phyloP scores from a whole-genome alignment of 139 green algal genomes.

The Microglena sp. region DNA sequence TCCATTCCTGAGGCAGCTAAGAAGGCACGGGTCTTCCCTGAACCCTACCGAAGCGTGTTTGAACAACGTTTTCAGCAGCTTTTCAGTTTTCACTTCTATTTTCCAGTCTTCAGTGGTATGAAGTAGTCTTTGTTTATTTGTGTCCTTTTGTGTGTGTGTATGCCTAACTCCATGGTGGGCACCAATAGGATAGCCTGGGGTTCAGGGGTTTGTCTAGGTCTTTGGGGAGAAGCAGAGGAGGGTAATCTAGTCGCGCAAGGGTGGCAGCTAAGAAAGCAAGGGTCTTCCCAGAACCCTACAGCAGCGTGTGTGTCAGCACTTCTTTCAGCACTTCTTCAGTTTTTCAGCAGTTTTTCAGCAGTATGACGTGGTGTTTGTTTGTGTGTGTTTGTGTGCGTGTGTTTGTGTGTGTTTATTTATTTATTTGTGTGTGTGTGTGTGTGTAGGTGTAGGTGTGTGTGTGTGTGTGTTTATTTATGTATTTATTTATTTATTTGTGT shows the following conservation, averaged over 20 bases:
- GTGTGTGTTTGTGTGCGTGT: neutral
- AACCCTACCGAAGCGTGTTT: too few species aligned
- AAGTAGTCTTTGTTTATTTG: neutral
- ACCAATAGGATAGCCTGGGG: slow-evolving; percentile 68
- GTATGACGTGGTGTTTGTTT: neutral
- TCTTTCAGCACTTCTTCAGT: too few species aligned
- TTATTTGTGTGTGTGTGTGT: neutral
- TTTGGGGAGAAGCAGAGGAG: slow-evolving; percentile 54
- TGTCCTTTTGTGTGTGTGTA: neutral
- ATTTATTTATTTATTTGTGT: neutral
- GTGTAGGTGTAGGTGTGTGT: neutral
- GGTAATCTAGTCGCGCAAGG: slow-evolving; percentile 54
- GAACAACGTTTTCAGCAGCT: too few species aligned
- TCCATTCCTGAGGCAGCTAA: too few species aligned
- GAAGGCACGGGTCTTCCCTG: slow-evolving; percentile 74
- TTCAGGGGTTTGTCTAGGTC: slow-evolving; percentile 61
- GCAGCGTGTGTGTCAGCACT: too few species aligned
- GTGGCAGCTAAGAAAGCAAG: slow-evolving; percentile 63
- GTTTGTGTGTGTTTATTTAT: neutral
- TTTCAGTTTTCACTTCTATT: too few species aligned
- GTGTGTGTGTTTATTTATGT: too few species aligned
- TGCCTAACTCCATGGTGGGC: neutral
- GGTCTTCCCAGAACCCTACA: slow-evolving; percentile 81
- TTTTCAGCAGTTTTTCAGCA: too few species aligned
- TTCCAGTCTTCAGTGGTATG: too few species aligned